Evolutionary conservation across 306 rosid species (phyloP).

Genomic region (Biancaea sappan): DNA sequence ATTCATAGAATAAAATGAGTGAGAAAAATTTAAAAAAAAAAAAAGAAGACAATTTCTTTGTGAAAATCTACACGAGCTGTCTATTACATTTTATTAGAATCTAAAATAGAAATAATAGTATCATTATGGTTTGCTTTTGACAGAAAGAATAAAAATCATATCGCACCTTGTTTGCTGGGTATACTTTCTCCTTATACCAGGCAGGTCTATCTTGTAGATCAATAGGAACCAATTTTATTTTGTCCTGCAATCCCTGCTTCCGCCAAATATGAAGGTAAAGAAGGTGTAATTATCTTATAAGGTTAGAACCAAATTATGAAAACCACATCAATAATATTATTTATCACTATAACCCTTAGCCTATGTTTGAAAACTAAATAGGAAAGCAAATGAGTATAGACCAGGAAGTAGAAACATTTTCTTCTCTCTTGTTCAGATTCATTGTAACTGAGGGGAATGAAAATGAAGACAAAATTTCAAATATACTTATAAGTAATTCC

Average conservation of each 20-base stretch:
- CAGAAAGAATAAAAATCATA: slow-evolving; percentile 10
- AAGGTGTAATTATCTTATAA: neutral
- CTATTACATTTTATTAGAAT: neutral
- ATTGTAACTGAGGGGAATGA: neutral
- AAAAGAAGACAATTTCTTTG: too few species aligned
- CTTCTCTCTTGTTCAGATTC: neutral
- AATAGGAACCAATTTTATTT: slow-evolving; percentile 70
- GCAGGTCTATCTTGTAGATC: slow-evolving; percentile 79
- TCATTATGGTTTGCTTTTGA: slow-evolving; percentile 16
- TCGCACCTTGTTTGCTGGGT: slow-evolving; percentile 73
- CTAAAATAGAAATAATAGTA: neutral
- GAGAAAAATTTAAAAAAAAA: too few species aligned
- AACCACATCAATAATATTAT: neutral
- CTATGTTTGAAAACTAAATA: neutral
- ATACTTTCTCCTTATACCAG: slow-evolving; percentile 84
- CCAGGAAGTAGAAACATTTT: neutral
- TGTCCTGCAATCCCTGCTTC: slow-evolving; percentile 72
- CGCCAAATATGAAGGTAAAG: neutral
- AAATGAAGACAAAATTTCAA: neutral
- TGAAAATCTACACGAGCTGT: too few species aligned
- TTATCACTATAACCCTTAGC: neutral
- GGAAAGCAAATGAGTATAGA: neutral
- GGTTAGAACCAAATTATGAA: neutral
- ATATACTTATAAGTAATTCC: neutral
- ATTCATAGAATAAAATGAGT: too few species aligned